These are phyloP conservation scores for Spathaspora passalidarum DNA, from an alignment of 805 yeast species.

Conservation along the genomic window DNA sequence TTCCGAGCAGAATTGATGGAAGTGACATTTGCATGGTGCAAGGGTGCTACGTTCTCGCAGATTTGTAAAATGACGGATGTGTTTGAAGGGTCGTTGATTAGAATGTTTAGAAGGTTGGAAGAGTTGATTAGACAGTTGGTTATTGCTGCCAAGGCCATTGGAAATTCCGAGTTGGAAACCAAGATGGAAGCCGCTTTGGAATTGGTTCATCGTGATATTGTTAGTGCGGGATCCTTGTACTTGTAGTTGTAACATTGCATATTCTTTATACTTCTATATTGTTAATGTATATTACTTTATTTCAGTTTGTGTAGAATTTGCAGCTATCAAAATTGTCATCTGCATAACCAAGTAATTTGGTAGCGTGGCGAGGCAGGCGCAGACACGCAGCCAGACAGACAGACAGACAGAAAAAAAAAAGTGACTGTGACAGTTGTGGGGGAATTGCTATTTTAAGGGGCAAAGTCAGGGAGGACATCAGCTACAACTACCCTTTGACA, in stretches of 20 bases:
- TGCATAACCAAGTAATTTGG: too few relatives aligned
- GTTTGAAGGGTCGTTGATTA: slow-evolving; percentile 92
- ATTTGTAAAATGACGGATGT: slow-evolving; percentile 99
- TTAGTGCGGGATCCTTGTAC: slow-evolving; percentile 93
- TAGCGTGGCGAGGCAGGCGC: too few relatives aligned
- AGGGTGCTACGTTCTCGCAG: slow-evolving; percentile 93
- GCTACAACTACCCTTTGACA: too few relatives aligned
- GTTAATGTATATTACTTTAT: too few relatives aligned
- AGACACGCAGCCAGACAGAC: too few relatives aligned
- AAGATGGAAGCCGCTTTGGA: slow-evolving; percentile 87
- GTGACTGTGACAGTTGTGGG: too few relatives aligned
- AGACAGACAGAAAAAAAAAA: too few relatives aligned
- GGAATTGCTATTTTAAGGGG: too few relatives aligned
- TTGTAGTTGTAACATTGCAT: slow-evolving; percentile 29
- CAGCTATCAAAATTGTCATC: too few relatives aligned
- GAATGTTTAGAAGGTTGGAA: slow-evolving; percentile 92
- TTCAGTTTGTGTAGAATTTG: too few relatives aligned
- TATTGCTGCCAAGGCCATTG: slow-evolving; percentile 91
- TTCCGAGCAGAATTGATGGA: slow-evolving; percentile 96
- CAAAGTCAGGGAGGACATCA: too few relatives aligned
- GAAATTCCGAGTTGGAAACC: slow-evolving; percentile 78
- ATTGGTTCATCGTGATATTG: slow-evolving; percentile 91
- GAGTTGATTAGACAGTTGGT: slow-evolving; percentile 89
- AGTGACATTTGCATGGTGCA: slow-evolving; percentile 94
- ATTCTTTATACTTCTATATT: background rate